These are phyloP conservation scores for Brassica incana DNA, from an alignment of 345 rosid genomes.

Conservation along the genomic window DNA sequence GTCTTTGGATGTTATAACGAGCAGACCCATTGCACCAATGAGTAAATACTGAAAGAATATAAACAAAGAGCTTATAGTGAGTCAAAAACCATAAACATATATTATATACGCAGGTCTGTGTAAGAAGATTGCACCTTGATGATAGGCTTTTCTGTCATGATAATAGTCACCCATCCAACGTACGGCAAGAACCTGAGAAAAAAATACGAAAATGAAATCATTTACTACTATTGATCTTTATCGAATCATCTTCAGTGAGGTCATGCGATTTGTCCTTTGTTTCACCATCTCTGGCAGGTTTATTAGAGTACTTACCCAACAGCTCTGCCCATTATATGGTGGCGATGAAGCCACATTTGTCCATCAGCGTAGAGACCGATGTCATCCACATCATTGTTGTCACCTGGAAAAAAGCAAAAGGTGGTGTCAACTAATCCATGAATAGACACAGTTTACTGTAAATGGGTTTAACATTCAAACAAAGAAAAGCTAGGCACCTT, in stretches of 20 bases:
- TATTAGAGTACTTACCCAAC: slow-evolving; percentile 54
- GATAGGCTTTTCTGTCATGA: slow-evolving; percentile 72
- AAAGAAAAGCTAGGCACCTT: slow-evolving; percentile 56
- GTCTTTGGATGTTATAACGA: slow-evolving; percentile 66
- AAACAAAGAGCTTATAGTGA: neutral
- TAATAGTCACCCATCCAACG: slow-evolving; percentile 74
- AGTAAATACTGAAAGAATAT: slow-evolving; percentile 57
- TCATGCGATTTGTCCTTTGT: neutral
- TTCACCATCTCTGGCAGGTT: neutral
- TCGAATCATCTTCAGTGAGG: neutral
- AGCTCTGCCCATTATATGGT: slow-evolving; percentile 78
- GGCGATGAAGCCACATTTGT: slow-evolving; percentile 64
- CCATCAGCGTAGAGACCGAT: slow-evolving; percentile 62
- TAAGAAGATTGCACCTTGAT: slow-evolving; percentile 58
- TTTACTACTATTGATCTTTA: neutral
- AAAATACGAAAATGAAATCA: neutral
- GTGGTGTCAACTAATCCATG: slow-evolving; percentile 4
- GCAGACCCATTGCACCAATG: slow-evolving; percentile 58
- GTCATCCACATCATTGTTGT: slow-evolving; percentile 58
- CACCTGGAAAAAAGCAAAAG: slow-evolving; percentile 50
- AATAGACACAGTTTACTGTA: neutral
- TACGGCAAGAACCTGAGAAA: slow-evolving; percentile 70
- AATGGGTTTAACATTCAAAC: neutral
- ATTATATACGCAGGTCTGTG: neutral
- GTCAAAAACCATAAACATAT: neutral